Evolutionary conservation across 768 basidiomycete genomes (phyloP).

Genomic region (Auricularia sp.): DNA sequence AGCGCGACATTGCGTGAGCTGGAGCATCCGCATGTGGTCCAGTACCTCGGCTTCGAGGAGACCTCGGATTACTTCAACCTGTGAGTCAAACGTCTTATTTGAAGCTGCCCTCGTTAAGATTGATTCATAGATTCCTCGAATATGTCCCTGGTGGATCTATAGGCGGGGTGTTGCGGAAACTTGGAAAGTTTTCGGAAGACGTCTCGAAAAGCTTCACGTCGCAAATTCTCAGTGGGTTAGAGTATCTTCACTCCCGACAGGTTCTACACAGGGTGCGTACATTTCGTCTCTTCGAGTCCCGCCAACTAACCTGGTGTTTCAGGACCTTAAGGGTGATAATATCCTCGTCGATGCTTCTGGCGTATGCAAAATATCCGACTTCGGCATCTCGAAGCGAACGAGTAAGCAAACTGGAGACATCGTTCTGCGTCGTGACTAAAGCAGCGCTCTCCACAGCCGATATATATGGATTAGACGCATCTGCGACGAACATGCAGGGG

Average conservation of each 20-base stretch:
- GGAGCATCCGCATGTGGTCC: conserved; percentile 40
- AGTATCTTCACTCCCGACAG: conserved; percentile 84
- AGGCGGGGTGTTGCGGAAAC: conserved; percentile 78
- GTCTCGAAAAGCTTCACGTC: conserved; percentile 87
- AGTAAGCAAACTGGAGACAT: conserved; percentile 14
- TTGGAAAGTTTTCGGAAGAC: conserved; percentile 87
- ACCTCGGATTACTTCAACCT: conserved; percentile 27
- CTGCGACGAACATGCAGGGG: conserved; percentile 90
- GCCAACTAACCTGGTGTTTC: conserved; percentile 5
- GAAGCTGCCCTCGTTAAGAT: neutral
- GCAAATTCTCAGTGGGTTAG: conserved; percentile 85
- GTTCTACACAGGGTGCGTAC: conserved; percentile 79
- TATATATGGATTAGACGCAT: conserved; percentile 60
- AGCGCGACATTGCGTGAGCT: conserved; percentile 39
- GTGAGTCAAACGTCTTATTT: conserved; percentile 15
- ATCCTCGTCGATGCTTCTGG: conserved; percentile 91
- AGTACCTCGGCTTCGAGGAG: conserved; percentile 33
- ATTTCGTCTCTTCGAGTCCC: neutral
- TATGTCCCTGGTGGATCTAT: conserved; percentile 98
- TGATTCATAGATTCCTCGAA: conserved; percentile 74
- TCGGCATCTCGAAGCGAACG: conserved; percentile 95
- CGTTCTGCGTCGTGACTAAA: too few relatives aligned
- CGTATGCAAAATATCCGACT: conserved; percentile 94
- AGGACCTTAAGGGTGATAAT: conserved; percentile 98
- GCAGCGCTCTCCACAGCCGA: conserved; percentile 42